These are phyloP conservation scores for Hamamelis virginiana DNA, from an alignment of 164 flowering plant genomes.

Conservation along the genomic window DNA sequence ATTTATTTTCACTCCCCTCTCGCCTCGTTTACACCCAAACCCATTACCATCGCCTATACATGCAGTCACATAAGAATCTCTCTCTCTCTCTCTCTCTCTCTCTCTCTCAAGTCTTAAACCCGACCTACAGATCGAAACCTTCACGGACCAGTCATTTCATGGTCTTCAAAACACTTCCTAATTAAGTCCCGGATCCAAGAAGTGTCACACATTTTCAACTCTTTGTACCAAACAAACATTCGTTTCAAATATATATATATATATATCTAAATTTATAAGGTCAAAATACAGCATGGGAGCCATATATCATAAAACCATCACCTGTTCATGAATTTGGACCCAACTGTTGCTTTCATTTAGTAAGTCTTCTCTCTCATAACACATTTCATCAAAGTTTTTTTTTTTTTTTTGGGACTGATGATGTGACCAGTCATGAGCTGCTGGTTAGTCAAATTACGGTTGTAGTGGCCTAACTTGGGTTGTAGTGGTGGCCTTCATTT, in stretches of 20 bases:
- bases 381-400: no score
- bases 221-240: slow-evolving; percentile 17
- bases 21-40: slow-evolving; percentile 22
- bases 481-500: no score
- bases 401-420: no score
- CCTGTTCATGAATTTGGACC: neutral
- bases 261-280: no score
- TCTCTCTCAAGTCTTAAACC: no score
- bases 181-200: neutral
- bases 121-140: no score
- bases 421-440: no score
- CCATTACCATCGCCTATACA: neutral
- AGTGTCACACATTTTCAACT: neutral
- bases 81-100: neutral
- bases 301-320: neutral
- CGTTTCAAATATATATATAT: slow-evolving; percentile 13
- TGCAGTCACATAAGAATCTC: neutral
- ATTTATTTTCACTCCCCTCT: no score
- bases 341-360: no score
- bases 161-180: neutral
- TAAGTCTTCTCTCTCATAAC: neutral
- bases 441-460: no score
- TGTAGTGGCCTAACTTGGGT: no score
- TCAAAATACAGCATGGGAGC: neutral
- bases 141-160: neutral